phyloP scores from a whole-genome alignment of 257 asterid genomes.

The Solanum virginianum region DNA sequence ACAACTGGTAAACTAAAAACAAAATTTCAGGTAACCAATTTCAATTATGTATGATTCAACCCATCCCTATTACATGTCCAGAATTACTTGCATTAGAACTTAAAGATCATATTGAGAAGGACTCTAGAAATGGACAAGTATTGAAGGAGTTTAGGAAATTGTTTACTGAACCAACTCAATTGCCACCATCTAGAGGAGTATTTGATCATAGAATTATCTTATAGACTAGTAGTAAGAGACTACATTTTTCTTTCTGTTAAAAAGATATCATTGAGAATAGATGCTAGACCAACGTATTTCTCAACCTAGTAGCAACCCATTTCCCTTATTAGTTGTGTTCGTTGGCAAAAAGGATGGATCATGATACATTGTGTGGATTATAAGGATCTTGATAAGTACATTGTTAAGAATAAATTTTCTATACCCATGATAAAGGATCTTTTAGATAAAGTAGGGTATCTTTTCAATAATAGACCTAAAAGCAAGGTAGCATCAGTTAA shows the following conservation, averaged over 20 bases:
- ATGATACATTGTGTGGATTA: neutral
- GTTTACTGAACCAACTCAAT: neutral
- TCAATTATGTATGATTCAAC: neutral
- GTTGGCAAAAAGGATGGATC: neutral
- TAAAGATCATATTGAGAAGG: neutral
- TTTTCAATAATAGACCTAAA: neutral
- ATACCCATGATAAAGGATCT: neutral
- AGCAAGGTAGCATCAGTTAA: neutral
- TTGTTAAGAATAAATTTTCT: neutral
- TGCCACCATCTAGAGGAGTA: neutral
- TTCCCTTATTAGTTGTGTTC: neutral
- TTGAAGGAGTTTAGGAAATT: neutral
- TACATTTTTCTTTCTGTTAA: neutral
- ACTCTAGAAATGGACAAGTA: neutral
- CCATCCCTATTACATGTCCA: neutral
- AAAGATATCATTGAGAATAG: neutral
- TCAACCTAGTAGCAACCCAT: neutral
- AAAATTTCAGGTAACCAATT: neutral
- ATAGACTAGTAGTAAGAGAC: neutral
- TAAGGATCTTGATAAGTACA: neutral
- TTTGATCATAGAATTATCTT: neutral
- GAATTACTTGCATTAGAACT: neutral
- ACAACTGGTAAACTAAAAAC: neutral
- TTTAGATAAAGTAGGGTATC: neutral
- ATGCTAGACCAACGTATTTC: neutral